phyloP scores from a whole-genome alignment of 164 flowering plant species.

The Magnolia officinalis region DNA sequence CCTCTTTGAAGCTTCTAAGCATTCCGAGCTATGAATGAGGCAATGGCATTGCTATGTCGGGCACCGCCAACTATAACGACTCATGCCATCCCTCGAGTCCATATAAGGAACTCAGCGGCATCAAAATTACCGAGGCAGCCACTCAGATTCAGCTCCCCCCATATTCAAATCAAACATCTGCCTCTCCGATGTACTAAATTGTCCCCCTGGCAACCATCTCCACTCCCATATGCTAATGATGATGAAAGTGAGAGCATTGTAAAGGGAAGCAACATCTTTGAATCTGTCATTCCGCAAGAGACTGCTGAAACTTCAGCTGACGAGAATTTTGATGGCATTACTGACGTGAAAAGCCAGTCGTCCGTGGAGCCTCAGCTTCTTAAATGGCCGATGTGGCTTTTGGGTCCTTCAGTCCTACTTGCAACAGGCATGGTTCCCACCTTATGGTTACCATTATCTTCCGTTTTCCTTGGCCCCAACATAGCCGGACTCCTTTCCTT shows the following conservation, averaged over 20 bases:
- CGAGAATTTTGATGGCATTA: conserved; percentile 11
- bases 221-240: conserved; percentile 44
- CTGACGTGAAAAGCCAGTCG: conserved; percentile 18
- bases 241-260: conserved; percentile 27
- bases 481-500: conserved; percentile 79
- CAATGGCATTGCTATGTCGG: conserved; percentile 28
- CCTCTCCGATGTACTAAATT: conserved; percentile 41
- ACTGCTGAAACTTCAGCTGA: conserved; percentile 23
- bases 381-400: conserved; percentile 86
- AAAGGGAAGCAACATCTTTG: conserved; percentile 47
- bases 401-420: conserved; percentile 76
- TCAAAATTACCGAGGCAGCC: conserved; percentile 16
- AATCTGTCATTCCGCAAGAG: conserved; percentile 38
- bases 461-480: conserved; percentile 80
- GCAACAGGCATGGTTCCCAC: conserved; percentile 85
- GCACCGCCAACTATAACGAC: conserved; percentile 18
- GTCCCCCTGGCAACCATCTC: conserved; percentile 71
- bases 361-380: conserved; percentile 33
- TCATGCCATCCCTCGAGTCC: conserved; percentile 4
- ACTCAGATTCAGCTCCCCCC: conserved; percentile 13
- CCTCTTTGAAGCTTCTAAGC: conserved; percentile 5
- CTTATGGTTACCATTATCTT: conserved; percentile 78
- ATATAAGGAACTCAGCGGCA: conserved; percentile 11
- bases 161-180: conserved; percentile 14
- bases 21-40: conserved; percentile 13